Evolutionary conservation across 169 alveolate genomes (phyloP).

Genomic region (Plasmodium cynomolgi): DNA sequence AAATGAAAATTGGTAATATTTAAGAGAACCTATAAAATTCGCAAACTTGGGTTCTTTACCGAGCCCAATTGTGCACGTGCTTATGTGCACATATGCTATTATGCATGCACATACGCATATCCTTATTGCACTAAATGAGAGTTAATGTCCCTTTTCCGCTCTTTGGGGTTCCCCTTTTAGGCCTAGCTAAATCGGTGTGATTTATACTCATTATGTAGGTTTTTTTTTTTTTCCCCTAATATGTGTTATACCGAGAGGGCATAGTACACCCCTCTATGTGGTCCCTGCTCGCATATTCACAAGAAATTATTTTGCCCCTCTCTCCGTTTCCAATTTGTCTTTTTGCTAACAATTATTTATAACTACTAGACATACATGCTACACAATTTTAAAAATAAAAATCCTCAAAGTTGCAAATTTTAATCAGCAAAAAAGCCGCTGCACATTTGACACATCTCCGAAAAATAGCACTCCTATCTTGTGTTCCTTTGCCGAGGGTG

Average conservation of each 20-base stretch:
- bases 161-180: slow-evolving; percentile 16
- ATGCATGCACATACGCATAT: neutral
- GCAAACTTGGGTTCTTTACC: neutral
- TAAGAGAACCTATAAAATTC: neutral
- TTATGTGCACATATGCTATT: neutral
- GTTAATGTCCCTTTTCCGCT: neutral
- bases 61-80: neutral
- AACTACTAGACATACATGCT: neutral
- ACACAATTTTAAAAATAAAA: slow-evolving; percentile 1
- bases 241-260: neutral
- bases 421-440: neutral
- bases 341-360: slow-evolving; percentile 20
- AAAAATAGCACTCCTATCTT: neutral
- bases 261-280: neutral
- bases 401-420: neutral
- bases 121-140: neutral
- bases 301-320: neutral
- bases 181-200: slow-evolving; percentile 66
- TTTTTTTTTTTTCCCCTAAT: neutral
- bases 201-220: neutral
- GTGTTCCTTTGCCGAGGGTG: neutral
- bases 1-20: slow-evolving; percentile 58
- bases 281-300: neutral
- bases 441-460: neutral
- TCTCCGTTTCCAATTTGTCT: slow-evolving; percentile 17